Percentiles rank a stretch among this genome's conserved stretches.
phyloP scores from a whole-genome alignment of 768 basidiomycete species.

The Naganishia friedmannii region DNA sequence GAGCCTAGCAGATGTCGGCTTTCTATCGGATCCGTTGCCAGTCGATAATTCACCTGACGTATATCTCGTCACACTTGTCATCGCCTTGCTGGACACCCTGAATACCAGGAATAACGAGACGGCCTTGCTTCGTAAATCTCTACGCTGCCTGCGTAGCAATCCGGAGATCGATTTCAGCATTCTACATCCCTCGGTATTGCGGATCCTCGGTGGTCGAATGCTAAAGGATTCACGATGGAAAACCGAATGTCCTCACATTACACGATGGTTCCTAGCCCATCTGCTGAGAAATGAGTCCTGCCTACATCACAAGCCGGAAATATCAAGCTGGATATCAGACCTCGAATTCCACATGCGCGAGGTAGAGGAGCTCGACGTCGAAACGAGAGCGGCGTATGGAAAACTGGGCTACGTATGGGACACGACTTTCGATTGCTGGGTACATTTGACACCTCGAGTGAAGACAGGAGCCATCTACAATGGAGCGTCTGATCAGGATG shows the following conservation, averaged over 20 bases:
- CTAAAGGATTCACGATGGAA: neutral
- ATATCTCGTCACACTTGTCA: constrained; percentile 5
- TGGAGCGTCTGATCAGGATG: neutral
- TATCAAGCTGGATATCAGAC: neutral
- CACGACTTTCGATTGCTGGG: constrained; percentile 15
- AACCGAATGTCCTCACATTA: constrained; percentile 13
- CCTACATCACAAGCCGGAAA: neutral
- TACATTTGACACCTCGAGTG: neutral
- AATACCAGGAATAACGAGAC: neutral
- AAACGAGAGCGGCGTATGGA: constrained; percentile 5
- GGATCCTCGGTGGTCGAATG: neutral
- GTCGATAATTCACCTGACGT: constrained; percentile 14
- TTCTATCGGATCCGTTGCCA: constrained; percentile 11
- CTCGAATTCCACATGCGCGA: constrained; percentile 1
- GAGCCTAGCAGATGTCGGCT: neutral
- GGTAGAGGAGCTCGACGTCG: constrained; percentile 20
- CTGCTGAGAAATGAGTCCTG: neutral
- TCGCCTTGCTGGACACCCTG: neutral
- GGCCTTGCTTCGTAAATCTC: neutral
- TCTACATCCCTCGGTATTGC: neutral
- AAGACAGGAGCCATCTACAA: neutral
- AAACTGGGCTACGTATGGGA: constrained; percentile 16
- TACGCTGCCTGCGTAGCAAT: constrained; percentile 22
- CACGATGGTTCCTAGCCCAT: constrained; percentile 21
- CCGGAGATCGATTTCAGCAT: constrained; percentile 10